Evolutionary conservation across 148 eudicot genomes (phyloP).

Genomic region (Nyssa sinensis): DNA sequence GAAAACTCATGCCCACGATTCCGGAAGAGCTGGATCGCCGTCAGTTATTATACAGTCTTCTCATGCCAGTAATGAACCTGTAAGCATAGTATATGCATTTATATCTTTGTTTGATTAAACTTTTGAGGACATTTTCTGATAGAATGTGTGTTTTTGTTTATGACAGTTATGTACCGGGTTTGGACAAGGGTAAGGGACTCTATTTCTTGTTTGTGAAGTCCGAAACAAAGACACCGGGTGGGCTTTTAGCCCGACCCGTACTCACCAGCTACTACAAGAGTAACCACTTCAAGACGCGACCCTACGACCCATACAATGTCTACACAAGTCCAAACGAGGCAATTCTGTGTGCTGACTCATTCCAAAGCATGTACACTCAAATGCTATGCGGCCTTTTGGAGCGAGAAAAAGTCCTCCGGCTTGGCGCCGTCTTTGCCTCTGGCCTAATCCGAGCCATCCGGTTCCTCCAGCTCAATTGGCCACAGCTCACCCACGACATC

Average conservation of each 20-base stretch:
- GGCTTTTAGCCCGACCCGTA: constrained; percentile 83
- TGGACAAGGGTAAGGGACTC: constrained; percentile 82
- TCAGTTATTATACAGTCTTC: constrained; percentile 78
- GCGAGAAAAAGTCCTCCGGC: constrained; percentile 58
- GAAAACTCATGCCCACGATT: constrained; percentile 87
- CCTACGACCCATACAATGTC: constrained; percentile 72
- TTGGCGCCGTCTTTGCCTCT: constrained; percentile 86
- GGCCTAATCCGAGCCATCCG: constrained; percentile 89
- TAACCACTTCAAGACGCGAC: constrained; percentile 82
- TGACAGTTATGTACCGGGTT: constrained; percentile 74
- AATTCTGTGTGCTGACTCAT: constrained; percentile 73
- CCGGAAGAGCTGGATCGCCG: constrained; percentile 80
- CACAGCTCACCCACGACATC: constrained; percentile 50
- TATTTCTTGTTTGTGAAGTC: constrained; percentile 80
- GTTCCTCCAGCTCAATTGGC: constrained; percentile 84
- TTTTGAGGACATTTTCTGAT: background rate
- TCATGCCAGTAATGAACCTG: constrained; percentile 95
- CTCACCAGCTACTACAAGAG: constrained; percentile 85
- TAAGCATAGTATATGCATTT: constrained; percentile 28
- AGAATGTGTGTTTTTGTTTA: constrained; percentile 6
- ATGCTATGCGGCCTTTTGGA: constrained; percentile 83
- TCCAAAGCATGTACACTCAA: constrained; percentile 84
- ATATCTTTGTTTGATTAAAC: too few species aligned
- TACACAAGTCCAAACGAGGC: constrained; percentile 84
- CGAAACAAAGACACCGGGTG: constrained; percentile 79